Conservation (phyloP, 139 green algal species). For the Gonium pectorale region DNA sequence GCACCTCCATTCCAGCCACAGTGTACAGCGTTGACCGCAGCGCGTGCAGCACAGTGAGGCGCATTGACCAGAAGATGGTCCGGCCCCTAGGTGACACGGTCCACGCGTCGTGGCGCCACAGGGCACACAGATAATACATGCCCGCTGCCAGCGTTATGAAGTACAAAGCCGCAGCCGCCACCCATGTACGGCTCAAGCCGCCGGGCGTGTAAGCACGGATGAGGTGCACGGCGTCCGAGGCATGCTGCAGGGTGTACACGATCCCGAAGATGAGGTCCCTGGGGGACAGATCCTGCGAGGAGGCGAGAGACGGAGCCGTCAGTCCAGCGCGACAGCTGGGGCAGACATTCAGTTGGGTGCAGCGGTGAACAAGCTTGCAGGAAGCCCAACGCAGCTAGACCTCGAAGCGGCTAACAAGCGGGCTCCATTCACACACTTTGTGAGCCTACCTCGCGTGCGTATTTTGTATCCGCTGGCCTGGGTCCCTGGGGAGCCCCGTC, state of each 20-base stretch:
- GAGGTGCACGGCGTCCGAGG: slow-evolving; percentile 5
- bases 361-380: no score
- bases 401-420: no score
- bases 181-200: slow-evolving; percentile 2
- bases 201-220: not conserved
- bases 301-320: no score
- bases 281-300: not conserved
- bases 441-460: no score
- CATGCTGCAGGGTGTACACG: slow-evolving; percentile 33
- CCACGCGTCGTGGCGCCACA: slow-evolving; percentile 4
- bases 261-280: slow-evolving; percentile 30
- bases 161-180: slow-evolving; percentile 31
- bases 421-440: no score
- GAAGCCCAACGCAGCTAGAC: no score
- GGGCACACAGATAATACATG: not conserved
- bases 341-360: no score
- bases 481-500: no score
- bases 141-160: slow-evolving; percentile 1
- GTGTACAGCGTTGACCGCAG: slow-evolving; percentile 23
- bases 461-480: no score
- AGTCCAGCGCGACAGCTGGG: no score
- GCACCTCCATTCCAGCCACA: slow-evolving; percentile 28
- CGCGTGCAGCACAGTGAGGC: slow-evolving; percentile 37
- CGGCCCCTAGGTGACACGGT: not conserved
- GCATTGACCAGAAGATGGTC: not conserved